Conservation (phyloP, 139 green algal genomes). For the Volvox reticuliferus region DNA sequence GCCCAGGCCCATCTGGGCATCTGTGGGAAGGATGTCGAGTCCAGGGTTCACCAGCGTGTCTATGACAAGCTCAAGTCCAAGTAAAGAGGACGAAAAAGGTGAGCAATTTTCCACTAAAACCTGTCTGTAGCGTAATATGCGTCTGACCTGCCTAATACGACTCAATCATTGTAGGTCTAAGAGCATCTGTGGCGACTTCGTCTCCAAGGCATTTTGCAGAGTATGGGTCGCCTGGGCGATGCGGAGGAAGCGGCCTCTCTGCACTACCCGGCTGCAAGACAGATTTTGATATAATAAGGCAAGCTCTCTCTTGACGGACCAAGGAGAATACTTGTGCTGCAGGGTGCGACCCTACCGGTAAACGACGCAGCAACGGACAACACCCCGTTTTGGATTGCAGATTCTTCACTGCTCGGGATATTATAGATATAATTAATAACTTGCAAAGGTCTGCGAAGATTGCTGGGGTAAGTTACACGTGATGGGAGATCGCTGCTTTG, state of each 20-base stretch:
- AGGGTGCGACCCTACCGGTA: too few species aligned
- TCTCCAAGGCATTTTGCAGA: slow-evolving; percentile 1
- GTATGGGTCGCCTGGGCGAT: background rate
- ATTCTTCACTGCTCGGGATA: slow-evolving; percentile 36
- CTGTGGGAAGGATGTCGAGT: background rate
- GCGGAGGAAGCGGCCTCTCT: slow-evolving; percentile 5
- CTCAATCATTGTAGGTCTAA: background rate
- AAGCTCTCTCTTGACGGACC: background rate
- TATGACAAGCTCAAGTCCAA: background rate
- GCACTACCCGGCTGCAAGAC: background rate
- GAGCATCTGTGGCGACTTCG: background rate
- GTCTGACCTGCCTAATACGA: background rate
- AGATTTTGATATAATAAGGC: slow-evolving; percentile 4
- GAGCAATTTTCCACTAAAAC: background rate
- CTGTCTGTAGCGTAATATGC: background rate
- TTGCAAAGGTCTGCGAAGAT: slow-evolving; percentile 24
- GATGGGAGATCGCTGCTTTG: background rate
- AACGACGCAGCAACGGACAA: too few species aligned
- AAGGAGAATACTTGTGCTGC: too few species aligned
- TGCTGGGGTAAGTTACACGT: background rate
- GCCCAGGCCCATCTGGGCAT: background rate
- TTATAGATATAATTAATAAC: slow-evolving; percentile 2
- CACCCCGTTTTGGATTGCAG: background rate
- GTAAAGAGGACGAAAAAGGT: background rate
- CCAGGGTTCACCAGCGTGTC: background rate